Percentiles rank a stretch among this genome's conserved stretches.
These are phyloP conservation scores for Chaetomidium leptoderma DNA, from an alignment of 495 filamentous ascomycete species.

Conservation along the genomic window DNA sequence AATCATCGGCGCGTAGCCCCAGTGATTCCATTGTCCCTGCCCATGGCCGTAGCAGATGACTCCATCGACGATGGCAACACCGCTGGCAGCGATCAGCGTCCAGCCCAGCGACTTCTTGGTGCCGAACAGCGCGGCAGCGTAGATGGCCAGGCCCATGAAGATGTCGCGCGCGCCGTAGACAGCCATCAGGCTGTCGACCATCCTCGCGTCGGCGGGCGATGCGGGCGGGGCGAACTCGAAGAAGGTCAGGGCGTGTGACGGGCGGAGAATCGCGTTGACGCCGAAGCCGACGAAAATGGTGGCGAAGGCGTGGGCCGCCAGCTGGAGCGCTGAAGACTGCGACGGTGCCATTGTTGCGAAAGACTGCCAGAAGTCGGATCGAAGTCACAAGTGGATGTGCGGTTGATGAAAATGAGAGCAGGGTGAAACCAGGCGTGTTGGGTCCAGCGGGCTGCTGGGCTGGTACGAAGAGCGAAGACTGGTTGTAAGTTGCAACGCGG, in stretches of 20 bases:
- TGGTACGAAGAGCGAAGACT: too few species aligned
- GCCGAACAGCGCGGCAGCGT: constrained; percentile 37
- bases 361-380: too few species aligned
- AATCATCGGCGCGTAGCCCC: constrained; percentile 49
- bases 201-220: not conserved
- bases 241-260: constrained; percentile 43
- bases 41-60: constrained; percentile 39
- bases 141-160: constrained; percentile 51
- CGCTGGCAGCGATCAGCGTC: constrained; percentile 43
- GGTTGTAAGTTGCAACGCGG: too few species aligned
- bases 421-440: too few species aligned
- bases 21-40: constrained; percentile 52
- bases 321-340: constrained; percentile 15
- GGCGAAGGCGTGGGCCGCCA: constrained; percentile 37
- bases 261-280: constrained; percentile 45
- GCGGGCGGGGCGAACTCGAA: constrained; percentile 41
- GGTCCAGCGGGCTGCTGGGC: too few species aligned
- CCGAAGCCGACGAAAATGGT: constrained; percentile 47
- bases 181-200: constrained; percentile 33
- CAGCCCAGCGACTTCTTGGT: constrained; percentile 41
- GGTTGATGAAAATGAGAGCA: too few species aligned
- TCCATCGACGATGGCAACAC: constrained; percentile 48
- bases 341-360: constrained; percentile 8
- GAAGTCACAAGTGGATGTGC: too few species aligned
- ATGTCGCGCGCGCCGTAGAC: constrained; percentile 52